phyloP scores from a whole-genome alignment of 164 flowering plant species.

The Macadamia integrifolia region DNA sequence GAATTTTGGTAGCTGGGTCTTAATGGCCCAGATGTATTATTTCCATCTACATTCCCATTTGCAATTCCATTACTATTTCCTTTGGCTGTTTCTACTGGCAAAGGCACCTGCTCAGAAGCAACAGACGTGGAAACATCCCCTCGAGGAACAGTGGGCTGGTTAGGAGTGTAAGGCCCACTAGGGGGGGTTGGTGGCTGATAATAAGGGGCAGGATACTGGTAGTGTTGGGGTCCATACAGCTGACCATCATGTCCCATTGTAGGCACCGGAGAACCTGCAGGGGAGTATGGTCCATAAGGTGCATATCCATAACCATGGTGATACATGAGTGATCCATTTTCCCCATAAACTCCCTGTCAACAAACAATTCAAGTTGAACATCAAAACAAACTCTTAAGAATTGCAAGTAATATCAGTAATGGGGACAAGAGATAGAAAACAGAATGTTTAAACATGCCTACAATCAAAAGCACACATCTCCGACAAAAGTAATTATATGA shows the following conservation, averaged over 20 bases:
- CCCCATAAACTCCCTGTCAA: slow-evolving; percentile 55
- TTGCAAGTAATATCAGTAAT: not conserved
- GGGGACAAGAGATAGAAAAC: not conserved
- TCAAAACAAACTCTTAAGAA: not conserved
- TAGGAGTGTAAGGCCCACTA: slow-evolving; percentile 33
- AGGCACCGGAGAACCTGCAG: slow-evolving; percentile 64
- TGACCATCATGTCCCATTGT: slow-evolving; percentile 76
- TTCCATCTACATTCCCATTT: slow-evolving; percentile 36
- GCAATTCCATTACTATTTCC: slow-evolving; percentile 31
- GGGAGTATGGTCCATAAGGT: slow-evolving; percentile 67
- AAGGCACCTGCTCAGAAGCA: slow-evolving; percentile 45
- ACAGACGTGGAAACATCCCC: slow-evolving; percentile 40
- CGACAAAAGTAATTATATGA: not conserved
- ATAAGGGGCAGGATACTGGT: slow-evolving; percentile 63
- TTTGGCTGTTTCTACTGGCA: slow-evolving; percentile 43
- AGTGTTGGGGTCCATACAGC: slow-evolving; percentile 71
- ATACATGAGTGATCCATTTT: slow-evolving; percentile 54
- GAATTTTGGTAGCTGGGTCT: slow-evolving; percentile 39
- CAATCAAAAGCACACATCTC: not conserved
- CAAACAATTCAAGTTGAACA: not conserved
- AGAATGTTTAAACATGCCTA: not conserved
- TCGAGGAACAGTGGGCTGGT: slow-evolving; percentile 23
- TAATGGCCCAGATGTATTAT: slow-evolving; percentile 28
- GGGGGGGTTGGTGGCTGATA: slow-evolving; percentile 48
- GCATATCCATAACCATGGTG: slow-evolving; percentile 69